A percentile compares a stretch with the other conserved stretches of the same genome.
phyloP scores from a whole-genome alignment of 2,329 filamentous ascomycete genomes.

The Graphilbum sp. region DNA sequence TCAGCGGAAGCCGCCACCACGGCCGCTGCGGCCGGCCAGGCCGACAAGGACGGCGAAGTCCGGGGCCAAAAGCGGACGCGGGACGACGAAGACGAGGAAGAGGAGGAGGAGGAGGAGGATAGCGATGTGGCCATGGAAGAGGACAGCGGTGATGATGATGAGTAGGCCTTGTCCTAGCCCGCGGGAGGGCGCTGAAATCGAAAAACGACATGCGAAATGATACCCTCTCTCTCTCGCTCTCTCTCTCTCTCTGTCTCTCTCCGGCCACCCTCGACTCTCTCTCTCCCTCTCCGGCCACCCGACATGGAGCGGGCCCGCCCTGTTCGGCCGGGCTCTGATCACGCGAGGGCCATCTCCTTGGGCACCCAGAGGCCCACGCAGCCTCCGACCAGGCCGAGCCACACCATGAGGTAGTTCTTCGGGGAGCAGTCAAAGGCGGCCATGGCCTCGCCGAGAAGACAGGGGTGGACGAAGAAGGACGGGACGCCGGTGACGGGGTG shows the following conservation, averaged over 20 bases:
- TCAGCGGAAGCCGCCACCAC: constrained; percentile 7
- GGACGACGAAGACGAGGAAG: constrained; percentile 48
- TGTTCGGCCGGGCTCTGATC: background rate
- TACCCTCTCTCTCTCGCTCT: too few species aligned
- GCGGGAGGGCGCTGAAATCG: background rate
- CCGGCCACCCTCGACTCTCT: too few species aligned
- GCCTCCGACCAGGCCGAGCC: constrained; percentile 75
- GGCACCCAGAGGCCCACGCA: constrained; percentile 68
- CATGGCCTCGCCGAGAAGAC: constrained; percentile 73
- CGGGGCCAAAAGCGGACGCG: constrained; percentile 55
- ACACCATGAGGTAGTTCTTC: constrained; percentile 65
- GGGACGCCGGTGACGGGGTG: constrained; percentile 68
- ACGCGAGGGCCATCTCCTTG: constrained; percentile 38
- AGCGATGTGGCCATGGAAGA: constrained; percentile 52
- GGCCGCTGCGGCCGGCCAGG: background rate
- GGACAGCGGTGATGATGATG: constrained; percentile 50
- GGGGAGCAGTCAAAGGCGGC: constrained; percentile 42
- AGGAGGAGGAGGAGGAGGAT: constrained; percentile 45
- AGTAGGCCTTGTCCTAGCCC: too few species aligned
- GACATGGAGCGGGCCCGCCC: too few species aligned
- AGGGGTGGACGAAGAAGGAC: constrained; percentile 85
- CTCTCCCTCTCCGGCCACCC: too few species aligned
- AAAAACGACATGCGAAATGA: background rate
- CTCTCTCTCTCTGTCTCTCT: too few species aligned
- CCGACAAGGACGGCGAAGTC: background rate